Base-by-base conservation (phyloP, 169 alveolate species). In the Plasmodium gallinaceum region DNA sequence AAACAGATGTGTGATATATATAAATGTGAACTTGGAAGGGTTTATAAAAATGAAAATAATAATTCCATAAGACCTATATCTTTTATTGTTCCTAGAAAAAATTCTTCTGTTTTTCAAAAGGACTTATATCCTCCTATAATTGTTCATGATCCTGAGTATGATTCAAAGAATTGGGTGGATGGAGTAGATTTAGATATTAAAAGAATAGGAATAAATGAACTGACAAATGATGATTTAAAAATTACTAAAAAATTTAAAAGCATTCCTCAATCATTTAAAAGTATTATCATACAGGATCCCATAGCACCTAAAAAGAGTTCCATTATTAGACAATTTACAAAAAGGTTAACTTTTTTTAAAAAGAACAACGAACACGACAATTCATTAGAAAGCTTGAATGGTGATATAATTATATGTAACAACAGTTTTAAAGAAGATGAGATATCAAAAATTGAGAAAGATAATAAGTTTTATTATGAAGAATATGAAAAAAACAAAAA, bases 21-120 rank as follows among this genome's bases (percentile, higher is more conserved):
- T 61, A 94, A 90, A 88, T 94, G 96, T 60, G 96, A 94, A 83
- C 64, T 94, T 16, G 95, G 96, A 12, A 88, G 96, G 37, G 62
- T 94, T 48, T 88, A 92, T 52, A 83, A 80, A 89, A 94, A 92
- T 89, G 89, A 66, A 48, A 88, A 92, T 57, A 78, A 92, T 83
- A 92, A 60, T 20, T 73, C 86, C 46, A 94, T 94, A 61, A 92
- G 92, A 86, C 94, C 95, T 7, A 94, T 93, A 16, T 90, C 95
- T 54, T 61, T 94, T 85, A 88, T 68, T 73, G 95, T 94, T 18
- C 92, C 93, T 39, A 80, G 96, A 42, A 83, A 94, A 26, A 92
- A 89, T 76, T 75, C 92, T 14, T 76, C 75, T 18, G 88, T 90
- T 46, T 88, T 94, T 32, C 93, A 92, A 85, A 86, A 75, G 43